Evolutionary conservation across 2,329 filamentous ascomycete genomes (phyloP).

Genomic region (Cercospora nicotianae): DNA sequence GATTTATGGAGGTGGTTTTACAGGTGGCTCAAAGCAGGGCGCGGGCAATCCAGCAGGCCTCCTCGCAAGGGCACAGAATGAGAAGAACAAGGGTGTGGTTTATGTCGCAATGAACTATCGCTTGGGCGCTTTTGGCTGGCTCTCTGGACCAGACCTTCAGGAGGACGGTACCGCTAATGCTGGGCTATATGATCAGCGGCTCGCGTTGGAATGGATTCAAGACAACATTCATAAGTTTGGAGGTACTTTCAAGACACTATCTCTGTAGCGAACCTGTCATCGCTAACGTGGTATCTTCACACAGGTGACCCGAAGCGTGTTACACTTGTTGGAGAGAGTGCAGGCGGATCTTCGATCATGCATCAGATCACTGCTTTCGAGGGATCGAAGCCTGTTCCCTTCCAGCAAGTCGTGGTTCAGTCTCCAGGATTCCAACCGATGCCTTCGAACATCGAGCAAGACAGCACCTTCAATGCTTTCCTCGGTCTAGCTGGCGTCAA

Average conservation of each 20-base stretch:
- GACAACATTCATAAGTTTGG: conserved; percentile 50
- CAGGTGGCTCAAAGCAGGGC: conserved; percentile 41
- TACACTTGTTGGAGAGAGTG: conserved; percentile 52
- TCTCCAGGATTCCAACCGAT: conserved; percentile 48
- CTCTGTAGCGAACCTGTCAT: conserved; percentile 1
- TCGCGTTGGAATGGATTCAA: conserved; percentile 59
- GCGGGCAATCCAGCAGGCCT: conserved; percentile 39
- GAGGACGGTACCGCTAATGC: conserved; percentile 49
- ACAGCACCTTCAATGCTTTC: conserved; percentile 44
- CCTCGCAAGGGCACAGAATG: conserved; percentile 43
- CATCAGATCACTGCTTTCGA: conserved; percentile 56
- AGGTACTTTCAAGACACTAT: conserved; percentile 43
- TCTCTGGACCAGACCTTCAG: conserved; percentile 48
- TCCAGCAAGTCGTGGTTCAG: conserved; percentile 49
- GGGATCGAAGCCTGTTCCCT: conserved; percentile 47
- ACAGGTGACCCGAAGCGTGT: conserved; percentile 50
- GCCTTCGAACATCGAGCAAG: conserved; percentile 41
- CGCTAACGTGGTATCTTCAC: neutral
- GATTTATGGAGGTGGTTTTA: conserved; percentile 54
- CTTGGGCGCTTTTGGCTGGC: conserved; percentile 52
- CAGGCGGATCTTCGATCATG: conserved; percentile 56
- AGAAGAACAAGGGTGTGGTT: conserved; percentile 44
- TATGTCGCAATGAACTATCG: conserved; percentile 52
- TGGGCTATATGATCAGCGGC: conserved; percentile 55
- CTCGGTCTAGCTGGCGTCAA: conserved; percentile 46